These are phyloP conservation scores for Hypomontagnella submonticulosa DNA, from an alignment of 495 filamentous ascomycete species.

Conservation along the genomic window DNA sequence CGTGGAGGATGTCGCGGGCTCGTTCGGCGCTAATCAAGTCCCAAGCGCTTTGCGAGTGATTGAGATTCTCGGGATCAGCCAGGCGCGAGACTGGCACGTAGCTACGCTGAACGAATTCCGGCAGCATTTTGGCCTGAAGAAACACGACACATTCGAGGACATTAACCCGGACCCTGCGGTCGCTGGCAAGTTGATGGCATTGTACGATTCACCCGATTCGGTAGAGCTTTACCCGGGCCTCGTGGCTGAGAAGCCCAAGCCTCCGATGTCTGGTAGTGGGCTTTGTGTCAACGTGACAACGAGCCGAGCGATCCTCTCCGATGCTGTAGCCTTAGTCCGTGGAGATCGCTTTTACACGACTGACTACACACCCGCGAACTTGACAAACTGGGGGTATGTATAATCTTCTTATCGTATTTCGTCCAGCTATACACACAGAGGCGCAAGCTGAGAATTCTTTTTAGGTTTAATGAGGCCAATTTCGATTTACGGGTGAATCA, in stretches of 20 bases:
- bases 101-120: slow-evolving; percentile 84
- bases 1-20: slow-evolving; percentile 65
- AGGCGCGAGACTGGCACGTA: slow-evolving; percentile 78
- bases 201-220: slow-evolving; percentile 78
- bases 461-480: slow-evolving; percentile 65
- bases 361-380: slow-evolving; percentile 73
- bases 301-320: slow-evolving; percentile 79
- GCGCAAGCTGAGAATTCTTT: slow-evolving; percentile 71
- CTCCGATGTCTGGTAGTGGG: slow-evolving; percentile 70
- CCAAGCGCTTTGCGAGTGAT: slow-evolving; percentile 73
- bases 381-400: slow-evolving; percentile 77
- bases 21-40: slow-evolving; percentile 72
- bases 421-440: slow-evolving; percentile 66
- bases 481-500: slow-evolving; percentile 74
- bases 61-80: slow-evolving; percentile 81
- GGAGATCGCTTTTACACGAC: slow-evolving; percentile 82
- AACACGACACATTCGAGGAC: slow-evolving; percentile 75
- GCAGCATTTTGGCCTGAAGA: slow-evolving; percentile 73
- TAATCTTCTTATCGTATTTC: slow-evolving; percentile 54
- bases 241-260: slow-evolving; percentile 76
- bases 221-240: slow-evolving; percentile 62
- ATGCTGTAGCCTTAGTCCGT: slow-evolving; percentile 80
- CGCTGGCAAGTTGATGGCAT: slow-evolving; percentile 69
- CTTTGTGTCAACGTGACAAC: slow-evolving; percentile 76
- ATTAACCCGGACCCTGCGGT: slow-evolving; percentile 78